A percentile compares a stretch with the other conserved stretches of the same genome.
These are phyloP conservation scores for Cryptococcus deneoformans DNA, from an alignment of 1,284 basidiomycete genomes.

Conservation along the genomic window DNA sequence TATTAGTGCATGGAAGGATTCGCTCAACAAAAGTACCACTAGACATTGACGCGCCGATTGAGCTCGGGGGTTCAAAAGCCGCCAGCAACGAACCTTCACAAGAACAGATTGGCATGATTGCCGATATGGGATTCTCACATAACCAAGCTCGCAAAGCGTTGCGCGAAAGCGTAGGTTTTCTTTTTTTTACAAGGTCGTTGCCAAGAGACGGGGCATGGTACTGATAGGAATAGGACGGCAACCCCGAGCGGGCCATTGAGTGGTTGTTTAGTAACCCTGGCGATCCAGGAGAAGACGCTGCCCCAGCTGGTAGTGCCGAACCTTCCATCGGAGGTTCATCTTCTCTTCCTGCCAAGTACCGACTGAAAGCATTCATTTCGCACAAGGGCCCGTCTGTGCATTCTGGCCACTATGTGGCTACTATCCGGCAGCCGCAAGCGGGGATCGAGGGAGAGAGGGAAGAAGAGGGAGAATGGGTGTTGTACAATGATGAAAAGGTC, in stretches of 20 bases:
- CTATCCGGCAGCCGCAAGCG: constrained; percentile 41
- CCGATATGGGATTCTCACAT: constrained; percentile 89
- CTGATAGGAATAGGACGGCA: constrained; percentile 57
- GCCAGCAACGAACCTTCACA: constrained; percentile 58
- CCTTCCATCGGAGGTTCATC: constrained; percentile 54
- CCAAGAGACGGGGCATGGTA: not conserved
- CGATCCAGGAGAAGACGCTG: constrained; percentile 62
- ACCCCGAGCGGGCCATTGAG: constrained; percentile 83
- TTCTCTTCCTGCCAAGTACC: constrained; percentile 70
- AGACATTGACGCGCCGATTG: constrained; percentile 88
- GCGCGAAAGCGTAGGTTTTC: constrained; percentile 66
- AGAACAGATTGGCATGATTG: constrained; percentile 69
- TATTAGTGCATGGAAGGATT: no score
- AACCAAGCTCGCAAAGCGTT: constrained; percentile 87
- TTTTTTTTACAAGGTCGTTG: not conserved
- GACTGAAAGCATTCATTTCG: constrained; percentile 88
- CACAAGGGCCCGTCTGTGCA: constrained; percentile 96
- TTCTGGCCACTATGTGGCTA: constrained; percentile 76
- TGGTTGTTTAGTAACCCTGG: constrained; percentile 98
- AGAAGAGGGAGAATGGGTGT: constrained; percentile 64
- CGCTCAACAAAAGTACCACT: not conserved
- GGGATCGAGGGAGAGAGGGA: constrained; percentile 34
- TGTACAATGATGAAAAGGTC: constrained; percentile 97
- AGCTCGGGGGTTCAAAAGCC: constrained; percentile 29
- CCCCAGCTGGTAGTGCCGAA: constrained; percentile 17